Evolutionary conservation across 1,284 basidiomycete genomes (phyloP), one percentile per base, ranked within the genome.

Genomic region (Chiua sp.): DNA sequence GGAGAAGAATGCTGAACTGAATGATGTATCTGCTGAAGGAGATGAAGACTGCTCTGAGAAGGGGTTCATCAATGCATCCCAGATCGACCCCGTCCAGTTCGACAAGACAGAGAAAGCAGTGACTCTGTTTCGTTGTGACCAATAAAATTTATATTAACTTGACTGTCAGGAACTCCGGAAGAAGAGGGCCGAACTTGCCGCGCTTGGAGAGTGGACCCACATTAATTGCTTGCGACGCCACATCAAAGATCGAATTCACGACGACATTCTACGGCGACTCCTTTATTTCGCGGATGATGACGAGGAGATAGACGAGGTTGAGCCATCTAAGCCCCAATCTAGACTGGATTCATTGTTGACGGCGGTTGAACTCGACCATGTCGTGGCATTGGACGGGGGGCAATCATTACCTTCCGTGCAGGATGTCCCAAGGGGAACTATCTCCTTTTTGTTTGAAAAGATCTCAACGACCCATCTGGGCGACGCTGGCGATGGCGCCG

Each of bases 171-270:
- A 89, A 63, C 73, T 87, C 57, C 82, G 83, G 67, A 91, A 88
- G 70, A 91, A 91, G 77, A 88, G 87, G 65, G 84, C 82, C 5
- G 93, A 87, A 61, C 84, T 98, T 16, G 91, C 92, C 3, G 85
- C 92, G 2, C 81, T 98, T 39, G 90, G 89, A 58, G 87, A 93
- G 68, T 98, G 96, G 96, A 89, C 83, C 20, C 96, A 98, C 71
- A 87, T 96, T 71, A 89, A 91, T 66, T 90, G 88, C 66, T 76
- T 94, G 20, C 78, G 75, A 51, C 65, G 75, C 16, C 74, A 76
- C 20, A 78, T 82, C 4, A 70, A 69, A 47, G 78, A 82, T 18
- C 76, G 80, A 30, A 79, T 93, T 51, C 80, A 85, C 49, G 91
- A 93, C 69, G 80, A 82, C 47, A 76, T 91, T 59, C 78, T 93